These are phyloP conservation scores for Xylariales sp. DNA, from an alignment of 2,329 filamentous ascomycete genomes.

Conservation along the genomic window DNA sequence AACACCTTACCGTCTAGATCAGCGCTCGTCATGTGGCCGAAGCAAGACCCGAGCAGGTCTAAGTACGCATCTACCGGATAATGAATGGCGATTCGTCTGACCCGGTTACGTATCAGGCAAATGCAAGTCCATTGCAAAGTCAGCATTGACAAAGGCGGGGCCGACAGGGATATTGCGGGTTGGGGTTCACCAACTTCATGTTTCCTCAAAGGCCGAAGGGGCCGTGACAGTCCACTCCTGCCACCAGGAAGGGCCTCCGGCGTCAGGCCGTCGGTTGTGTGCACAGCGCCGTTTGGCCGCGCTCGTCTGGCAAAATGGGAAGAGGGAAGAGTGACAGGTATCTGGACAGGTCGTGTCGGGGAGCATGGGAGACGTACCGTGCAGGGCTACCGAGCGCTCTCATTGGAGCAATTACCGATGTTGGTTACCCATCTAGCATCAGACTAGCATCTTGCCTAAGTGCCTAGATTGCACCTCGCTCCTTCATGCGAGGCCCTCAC, in stretches of 20 bases:
- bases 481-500: slow-evolving; percentile 6
- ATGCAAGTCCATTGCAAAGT: slow-evolving; percentile 38
- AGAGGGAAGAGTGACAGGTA: neutral
- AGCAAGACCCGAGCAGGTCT: neutral
- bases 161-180: slow-evolving; percentile 39
- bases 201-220: slow-evolving; percentile 19
- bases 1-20: neutral
- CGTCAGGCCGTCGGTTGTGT: slow-evolving; percentile 4
- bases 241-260: slow-evolving; percentile 1
- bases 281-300: slow-evolving; percentile 4
- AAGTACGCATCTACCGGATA: slow-evolving; percentile 25
- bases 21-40: too few species aligned
- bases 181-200: slow-evolving; percentile 23
- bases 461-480: slow-evolving; percentile 17
- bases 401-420: slow-evolving; percentile 26
- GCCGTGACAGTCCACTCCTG: slow-evolving; percentile 10
- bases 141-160: slow-evolving; percentile 53
- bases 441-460: slow-evolving; percentile 30
- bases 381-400: slow-evolving; percentile 17
- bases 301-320: slow-evolving; percentile 26
- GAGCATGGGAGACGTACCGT: slow-evolving; percentile 14
- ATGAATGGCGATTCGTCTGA: slow-evolving; percentile 26
- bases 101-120: slow-evolving; percentile 30
- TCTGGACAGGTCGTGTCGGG: neutral
- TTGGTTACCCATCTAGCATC: slow-evolving; percentile 2